Conservation (phyloP, 116 monocot species). For the Trichopus zeylanicus region DNA sequence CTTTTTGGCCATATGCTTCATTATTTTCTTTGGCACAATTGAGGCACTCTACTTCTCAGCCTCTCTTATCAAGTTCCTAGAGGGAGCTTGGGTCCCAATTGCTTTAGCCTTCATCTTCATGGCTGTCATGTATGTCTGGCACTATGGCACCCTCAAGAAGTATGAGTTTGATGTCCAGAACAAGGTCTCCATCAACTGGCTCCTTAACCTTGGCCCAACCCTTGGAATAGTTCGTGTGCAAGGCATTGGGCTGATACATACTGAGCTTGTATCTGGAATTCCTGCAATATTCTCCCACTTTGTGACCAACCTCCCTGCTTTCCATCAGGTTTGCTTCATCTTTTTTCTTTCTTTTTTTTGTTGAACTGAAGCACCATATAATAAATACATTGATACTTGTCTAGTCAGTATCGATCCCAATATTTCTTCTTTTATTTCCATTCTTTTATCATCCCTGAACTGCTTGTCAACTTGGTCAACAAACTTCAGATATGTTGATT, state of each 20-base stretch:
- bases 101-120: slow-evolving; percentile 75
- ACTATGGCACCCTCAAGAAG: slow-evolving; percentile 91
- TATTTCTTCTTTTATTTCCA: no score
- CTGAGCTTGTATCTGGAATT: slow-evolving; percentile 90
- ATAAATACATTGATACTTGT: no score
- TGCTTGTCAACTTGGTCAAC: no score
- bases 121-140: slow-evolving; percentile 89
- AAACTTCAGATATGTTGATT: no score
- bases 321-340: slow-evolving; percentile 97
- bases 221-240: slow-evolving; percentile 87
- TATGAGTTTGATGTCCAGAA: slow-evolving; percentile 95
- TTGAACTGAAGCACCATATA: no score
- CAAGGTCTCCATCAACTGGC: slow-evolving; percentile 94
- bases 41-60: slow-evolving; percentile 91
- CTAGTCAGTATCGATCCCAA: no score
- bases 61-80: slow-evolving; percentile 81
- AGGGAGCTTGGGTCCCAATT: slow-evolving; percentile 95
- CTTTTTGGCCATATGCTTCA: slow-evolving; percentile 55
- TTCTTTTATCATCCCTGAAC: no score
- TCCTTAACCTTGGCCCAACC: slow-evolving; percentile 75
- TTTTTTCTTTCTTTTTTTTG: no score
- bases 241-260: slow-evolving; percentile 89
- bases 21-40: slow-evolving; percentile 79
- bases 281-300: slow-evolving; percentile 98
- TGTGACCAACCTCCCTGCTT: slow-evolving; percentile 94